Base-by-base conservation (phyloP, 2,329 filamentous ascomycete genomes). In the Chaetomiaceae sp. region DNA sequence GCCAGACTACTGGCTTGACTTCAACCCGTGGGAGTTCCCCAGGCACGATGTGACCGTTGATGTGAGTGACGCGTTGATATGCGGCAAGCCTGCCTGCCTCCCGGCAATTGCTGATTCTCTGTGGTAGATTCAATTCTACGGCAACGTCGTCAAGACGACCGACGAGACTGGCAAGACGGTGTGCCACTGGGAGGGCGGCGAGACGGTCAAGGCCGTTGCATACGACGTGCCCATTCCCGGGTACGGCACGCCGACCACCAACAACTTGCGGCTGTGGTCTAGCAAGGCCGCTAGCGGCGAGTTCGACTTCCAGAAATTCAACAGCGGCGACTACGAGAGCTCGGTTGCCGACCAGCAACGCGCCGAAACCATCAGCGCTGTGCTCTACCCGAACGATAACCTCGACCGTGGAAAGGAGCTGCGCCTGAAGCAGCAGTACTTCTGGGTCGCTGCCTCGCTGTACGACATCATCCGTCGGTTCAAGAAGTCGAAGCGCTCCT, bases 281-380 rank as follows among this genome's bases (percentile, higher is more conserved):
- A 96, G 89, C 74, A 96, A 96, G 70, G 91, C 93, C 35, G 90
- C 90, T 37, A 91, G 88, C 58, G 93, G 93, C 55, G 93, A 98
- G 67, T 98, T 98, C 55, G 91, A 98, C 70, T 98, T 98, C 71
- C 91, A 96, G 62, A 97, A 97, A 66, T 98, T 98, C 81, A 98
- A 98, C 71, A 93, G 78, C 49, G 93, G 93, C 53, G 90, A 98
- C 59, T 98, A 98, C 64, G 93, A 98, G 70, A 93, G 87, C 70
- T 94, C 93, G 11, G 93, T 98, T 32, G 88, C 86, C n/a, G 93
- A 98, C 58, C 89, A 97, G 69, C 93, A 98, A 73, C 85, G 88
- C 48, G 93, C 93, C n/a, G 93, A 98, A 73, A 97, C 91, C 45
- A 98, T 98, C 70, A 96, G 90, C 42, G 91, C 91, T 26, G 93